phyloP scores from a whole-genome alignment of 1,139 yeast species.

The Candida dubliniensis region DNA sequence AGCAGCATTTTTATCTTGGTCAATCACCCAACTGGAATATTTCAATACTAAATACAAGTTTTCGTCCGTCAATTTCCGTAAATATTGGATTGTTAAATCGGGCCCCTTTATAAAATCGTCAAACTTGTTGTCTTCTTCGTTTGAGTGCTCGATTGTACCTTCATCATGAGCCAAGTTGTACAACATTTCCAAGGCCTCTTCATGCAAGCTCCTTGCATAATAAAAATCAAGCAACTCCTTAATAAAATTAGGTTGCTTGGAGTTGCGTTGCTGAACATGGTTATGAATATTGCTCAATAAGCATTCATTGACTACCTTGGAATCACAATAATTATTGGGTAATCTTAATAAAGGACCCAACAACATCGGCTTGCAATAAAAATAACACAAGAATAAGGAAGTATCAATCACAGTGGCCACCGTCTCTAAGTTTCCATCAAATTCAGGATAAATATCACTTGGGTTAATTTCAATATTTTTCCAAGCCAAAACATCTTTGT shows the following conservation, averaged over 20 bases:
- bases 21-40: slow-evolving; percentile 58
- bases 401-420: slow-evolving; percentile 69
- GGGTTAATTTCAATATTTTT: slow-evolving; percentile 44
- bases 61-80: slow-evolving; percentile 57
- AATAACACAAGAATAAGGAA: slow-evolving; percentile 72
- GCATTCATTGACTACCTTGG: slow-evolving; percentile 57
- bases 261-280: slow-evolving; percentile 27
- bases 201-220: slow-evolving; percentile 61
- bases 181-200: slow-evolving; percentile 66
- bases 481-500: slow-evolving; percentile 42
- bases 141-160: slow-evolving; percentile 19
- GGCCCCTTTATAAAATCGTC: slow-evolving; percentile 43
- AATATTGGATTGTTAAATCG: slow-evolving; percentile 58
- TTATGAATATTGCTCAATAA: slow-evolving; percentile 36
- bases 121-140: slow-evolving; percentile 13
- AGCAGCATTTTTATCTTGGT: slow-evolving; percentile 24
- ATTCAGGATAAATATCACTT: slow-evolving; percentile 35
- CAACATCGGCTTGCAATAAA: slow-evolving; percentile 64
- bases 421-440: slow-evolving; percentile 18
- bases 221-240: slow-evolving; percentile 81
- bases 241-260: slow-evolving; percentile 41
- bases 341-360: slow-evolving; percentile 82
- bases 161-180: slow-evolving; percentile 33
- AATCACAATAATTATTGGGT: slow-evolving; percentile 69
- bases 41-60: slow-evolving; percentile 57